These are phyloP conservation scores for Anthostomella pinea DNA, from an alignment of 2,329 filamentous ascomycete genomes.

Conservation along the genomic window DNA sequence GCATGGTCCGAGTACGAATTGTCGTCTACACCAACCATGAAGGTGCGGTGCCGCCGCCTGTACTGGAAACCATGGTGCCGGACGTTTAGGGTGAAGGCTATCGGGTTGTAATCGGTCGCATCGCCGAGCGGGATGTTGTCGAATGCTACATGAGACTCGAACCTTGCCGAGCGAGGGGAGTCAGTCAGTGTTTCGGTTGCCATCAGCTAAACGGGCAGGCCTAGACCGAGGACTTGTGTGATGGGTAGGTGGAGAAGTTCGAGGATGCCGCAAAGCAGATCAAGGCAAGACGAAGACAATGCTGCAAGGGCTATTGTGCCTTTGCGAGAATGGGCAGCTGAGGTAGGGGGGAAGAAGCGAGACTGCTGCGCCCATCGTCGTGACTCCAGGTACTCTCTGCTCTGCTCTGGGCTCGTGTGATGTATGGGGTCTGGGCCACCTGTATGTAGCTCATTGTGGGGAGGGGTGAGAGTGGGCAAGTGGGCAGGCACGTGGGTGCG, in stretches of 20 bases:
- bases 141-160: conserved; percentile 58
- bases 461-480: too few species aligned
- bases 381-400: too few species aligned
- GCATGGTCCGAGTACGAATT: conserved; percentile 92
- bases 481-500: too few species aligned
- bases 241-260: conserved; percentile 6
- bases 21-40: conserved; percentile 87
- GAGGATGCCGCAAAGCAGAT: conserved; percentile 11
- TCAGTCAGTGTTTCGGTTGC: conserved; percentile 33
- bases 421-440: too few species aligned
- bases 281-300: not conserved
- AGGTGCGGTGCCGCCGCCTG: conserved; percentile 77
- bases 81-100: conserved; percentile 76
- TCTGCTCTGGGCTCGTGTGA: too few species aligned
- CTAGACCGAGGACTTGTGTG: conserved; percentile 4
- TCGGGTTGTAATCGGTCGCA: conserved; percentile 56
- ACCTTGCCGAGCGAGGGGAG: conserved; percentile 43
- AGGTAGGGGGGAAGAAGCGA: too few species aligned
- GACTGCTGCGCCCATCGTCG: too few species aligned
- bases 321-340: too few species aligned
- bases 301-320: too few species aligned
- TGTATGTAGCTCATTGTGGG: too few species aligned
- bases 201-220: conserved; percentile 21
- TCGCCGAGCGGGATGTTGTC: conserved; percentile 59
- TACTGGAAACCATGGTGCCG: conserved; percentile 85